A percentile compares a stretch with the other conserved stretches of the same genome.
Conservation (phyloP, 2,329 filamentous ascomycete species). For the Alternaria atra region DNA sequence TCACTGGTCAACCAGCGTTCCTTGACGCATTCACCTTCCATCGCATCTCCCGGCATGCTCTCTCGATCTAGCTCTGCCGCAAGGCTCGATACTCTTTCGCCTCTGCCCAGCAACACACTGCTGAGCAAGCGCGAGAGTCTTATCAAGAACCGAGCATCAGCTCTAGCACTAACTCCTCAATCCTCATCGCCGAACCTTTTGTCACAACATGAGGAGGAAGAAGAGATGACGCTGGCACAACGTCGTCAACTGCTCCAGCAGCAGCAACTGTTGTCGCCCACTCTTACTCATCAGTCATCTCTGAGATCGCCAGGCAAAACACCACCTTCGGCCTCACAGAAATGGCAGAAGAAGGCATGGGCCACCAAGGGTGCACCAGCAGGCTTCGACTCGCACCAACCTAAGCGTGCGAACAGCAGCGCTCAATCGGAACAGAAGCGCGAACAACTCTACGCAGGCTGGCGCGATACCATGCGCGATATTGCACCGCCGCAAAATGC, state of each 20-base stretch:
- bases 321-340: constrained; percentile 41
- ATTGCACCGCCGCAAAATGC: constrained; percentile 29
- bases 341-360: constrained; percentile 43
- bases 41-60: constrained; percentile 20
- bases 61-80: constrained; percentile 34
- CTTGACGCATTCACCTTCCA: constrained; percentile 31
- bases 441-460: constrained; percentile 47
- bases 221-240: constrained; percentile 76
- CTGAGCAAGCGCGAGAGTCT: constrained; percentile 65
- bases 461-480: constrained; percentile 47
- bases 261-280: constrained; percentile 30
- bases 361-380: constrained; percentile 31
- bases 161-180: constrained; percentile 49
- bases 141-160: constrained; percentile 54
- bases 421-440: constrained; percentile 42
- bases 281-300: constrained; percentile 22
- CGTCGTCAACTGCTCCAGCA: constrained; percentile 57
- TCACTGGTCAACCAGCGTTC: constrained; percentile 26
- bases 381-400: constrained; percentile 52
- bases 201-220: constrained; percentile 52
- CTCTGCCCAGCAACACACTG: constrained; percentile 56
- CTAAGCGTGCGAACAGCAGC: constrained; percentile 37
- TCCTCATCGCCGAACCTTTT: constrained; percentile 40
- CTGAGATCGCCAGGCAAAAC: constrained; percentile 20
- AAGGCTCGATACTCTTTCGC: constrained; percentile 29